Evolutionary conservation across 192 early-diverging fungal species (phyloP).

Genomic region (Thoreauomyces humboldtii): DNA sequence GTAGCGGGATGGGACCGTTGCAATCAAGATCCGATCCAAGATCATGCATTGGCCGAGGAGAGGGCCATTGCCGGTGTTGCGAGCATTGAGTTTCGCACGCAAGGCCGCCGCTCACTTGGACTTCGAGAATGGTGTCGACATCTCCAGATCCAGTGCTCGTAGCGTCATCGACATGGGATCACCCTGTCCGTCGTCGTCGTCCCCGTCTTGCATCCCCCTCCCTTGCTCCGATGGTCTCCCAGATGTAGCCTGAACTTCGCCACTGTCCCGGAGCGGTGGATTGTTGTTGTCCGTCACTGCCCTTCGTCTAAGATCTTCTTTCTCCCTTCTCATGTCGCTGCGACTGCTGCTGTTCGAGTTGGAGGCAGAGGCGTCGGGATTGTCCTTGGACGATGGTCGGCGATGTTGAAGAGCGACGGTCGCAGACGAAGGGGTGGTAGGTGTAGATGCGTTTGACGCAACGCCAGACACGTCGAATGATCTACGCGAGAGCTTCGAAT

Average conservation of each 20-base stretch:
- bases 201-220: constrained; percentile 9
- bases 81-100: too few species aligned
- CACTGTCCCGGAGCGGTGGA: background rate
- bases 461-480: background rate
- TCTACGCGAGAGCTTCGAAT: background rate
- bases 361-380: background rate
- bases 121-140: constrained; percentile 14
- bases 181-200: constrained; percentile 3
- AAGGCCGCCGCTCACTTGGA: too few species aligned
- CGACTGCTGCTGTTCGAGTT: background rate
- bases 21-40: too few species aligned
- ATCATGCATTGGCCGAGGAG: too few species aligned
- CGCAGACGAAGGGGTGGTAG: background rate
- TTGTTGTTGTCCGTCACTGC: constrained; percentile 16
- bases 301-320: constrained; percentile 17
- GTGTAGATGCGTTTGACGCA: background rate
- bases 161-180: constrained; percentile 26
- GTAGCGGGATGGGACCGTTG: too few species aligned
- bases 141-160: constrained; percentile 31
- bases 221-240: background rate
- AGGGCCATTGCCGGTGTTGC: too few species aligned
- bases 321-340: constrained; percentile 13
- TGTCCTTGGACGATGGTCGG: background rate
- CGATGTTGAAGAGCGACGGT: background rate
- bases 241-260: background rate